Evolutionary conservation across 1,284 basidiomycete genomes (phyloP).

Genomic region (Ceratorhiza oryzae-sativae): DNA sequence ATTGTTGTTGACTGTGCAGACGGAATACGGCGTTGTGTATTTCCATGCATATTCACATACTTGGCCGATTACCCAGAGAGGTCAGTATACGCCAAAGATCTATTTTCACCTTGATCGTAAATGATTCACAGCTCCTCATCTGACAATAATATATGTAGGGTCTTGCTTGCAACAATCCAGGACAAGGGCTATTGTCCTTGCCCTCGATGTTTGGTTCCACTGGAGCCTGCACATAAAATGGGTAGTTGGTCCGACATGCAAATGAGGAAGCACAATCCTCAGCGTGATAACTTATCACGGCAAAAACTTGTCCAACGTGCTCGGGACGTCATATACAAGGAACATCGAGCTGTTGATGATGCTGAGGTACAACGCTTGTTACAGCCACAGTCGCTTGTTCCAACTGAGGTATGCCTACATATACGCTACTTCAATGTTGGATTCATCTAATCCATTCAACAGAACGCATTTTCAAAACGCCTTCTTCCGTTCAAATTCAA

Average conservation of each 20-base stretch:
- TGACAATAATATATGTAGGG: conserved; percentile 8
- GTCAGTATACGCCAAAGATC: conserved; percentile 44
- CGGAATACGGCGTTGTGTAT: conserved; percentile 46
- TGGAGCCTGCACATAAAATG: conserved; percentile 16
- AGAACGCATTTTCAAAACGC: conserved; percentile 33
- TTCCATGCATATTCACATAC: conserved; percentile 49
- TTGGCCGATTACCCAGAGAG: conserved; percentile 52
- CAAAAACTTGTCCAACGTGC: background rate
- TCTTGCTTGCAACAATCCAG: conserved; percentile 14
- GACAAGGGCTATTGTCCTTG: conserved; percentile 11
- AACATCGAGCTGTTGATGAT: conserved; percentile 22
- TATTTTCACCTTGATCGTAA: background rate
- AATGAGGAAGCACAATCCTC: background rate
- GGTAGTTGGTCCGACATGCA: conserved; percentile 43
- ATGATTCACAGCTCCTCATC: background rate
- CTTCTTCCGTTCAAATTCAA: conserved; percentile 1
- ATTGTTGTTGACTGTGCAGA: conserved; percentile 49
- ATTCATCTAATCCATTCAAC: background rate
- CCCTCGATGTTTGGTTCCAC: conserved; percentile 37
- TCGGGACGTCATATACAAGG: conserved; percentile 10
- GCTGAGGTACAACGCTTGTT: background rate
- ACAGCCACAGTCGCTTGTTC: conserved; percentile 19
- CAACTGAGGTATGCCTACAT: conserved; percentile 33
- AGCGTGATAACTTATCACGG: conserved; percentile 9
- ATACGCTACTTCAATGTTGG: background rate